phyloP scores from a whole-genome alignment of 768 basidiomycete genomes.

The Xerocomellus intermedius region DNA sequence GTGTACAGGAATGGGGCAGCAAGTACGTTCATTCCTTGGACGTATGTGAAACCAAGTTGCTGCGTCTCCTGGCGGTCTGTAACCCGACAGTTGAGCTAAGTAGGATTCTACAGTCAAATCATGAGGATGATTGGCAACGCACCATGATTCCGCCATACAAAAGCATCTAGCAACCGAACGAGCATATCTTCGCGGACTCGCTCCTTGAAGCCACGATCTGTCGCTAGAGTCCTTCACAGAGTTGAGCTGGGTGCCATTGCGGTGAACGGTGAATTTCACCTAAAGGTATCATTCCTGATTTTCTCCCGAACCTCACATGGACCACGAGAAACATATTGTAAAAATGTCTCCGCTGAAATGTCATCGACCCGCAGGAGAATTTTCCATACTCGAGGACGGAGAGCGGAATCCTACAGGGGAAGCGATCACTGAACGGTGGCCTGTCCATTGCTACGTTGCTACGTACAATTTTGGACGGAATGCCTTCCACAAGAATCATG shows the following conservation, averaged over 20 bases:
- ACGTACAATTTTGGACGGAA: constrained; percentile 74
- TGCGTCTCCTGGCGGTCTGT: constrained; percentile 74
- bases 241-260: not conserved
- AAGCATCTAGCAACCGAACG: constrained; percentile 93
- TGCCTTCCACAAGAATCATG: constrained; percentile 87
- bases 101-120: not conserved
- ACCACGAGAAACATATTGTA: constrained; percentile 76
- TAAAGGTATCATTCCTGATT: constrained; percentile 95
- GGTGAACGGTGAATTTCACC: constrained; percentile 44
- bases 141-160: constrained; percentile 96
- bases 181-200: constrained; percentile 97
- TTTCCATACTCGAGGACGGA: constrained; percentile 94
- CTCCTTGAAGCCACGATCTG: constrained; percentile 96
- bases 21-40: constrained; percentile 99
- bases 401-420: constrained; percentile 62
- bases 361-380: constrained; percentile 82
- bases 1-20: constrained; percentile 97
- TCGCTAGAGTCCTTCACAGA: constrained; percentile 71
- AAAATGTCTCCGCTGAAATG: constrained; percentile 70
- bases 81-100: not conserved
- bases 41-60: constrained; percentile 90
- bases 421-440: not conserved
- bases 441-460: not conserved
- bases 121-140: constrained; percentile 8
- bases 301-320: constrained; percentile 88